Conservation (phyloP, 108 stramenopile species). For the Fistulifera solaris region DNA sequence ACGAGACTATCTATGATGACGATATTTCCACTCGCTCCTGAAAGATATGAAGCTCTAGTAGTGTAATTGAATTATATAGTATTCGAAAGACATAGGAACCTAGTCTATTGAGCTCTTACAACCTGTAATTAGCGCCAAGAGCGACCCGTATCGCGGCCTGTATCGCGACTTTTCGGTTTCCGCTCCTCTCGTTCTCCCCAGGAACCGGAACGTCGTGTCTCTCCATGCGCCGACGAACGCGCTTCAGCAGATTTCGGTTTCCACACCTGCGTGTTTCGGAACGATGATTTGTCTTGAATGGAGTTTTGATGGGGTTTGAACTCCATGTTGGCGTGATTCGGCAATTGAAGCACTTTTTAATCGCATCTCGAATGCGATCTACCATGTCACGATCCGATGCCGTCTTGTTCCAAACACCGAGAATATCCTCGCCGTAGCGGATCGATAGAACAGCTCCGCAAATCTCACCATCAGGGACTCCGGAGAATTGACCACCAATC, state of each 20-base stretch:
- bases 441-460: conserved; percentile 90
- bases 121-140: too few species aligned
- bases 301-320: conserved; percentile 71
- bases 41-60: too few species aligned
- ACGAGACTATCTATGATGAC: too few species aligned
- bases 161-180: conserved; percentile 14
- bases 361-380: conserved; percentile 70
- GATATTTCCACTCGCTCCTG: too few species aligned
- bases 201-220: conserved; percentile 31
- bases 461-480: conserved; percentile 73
- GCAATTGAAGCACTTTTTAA: conserved; percentile 80
- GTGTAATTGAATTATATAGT: too few species aligned
- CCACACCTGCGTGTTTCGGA: conserved; percentile 68
- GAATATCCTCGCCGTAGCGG: conserved; percentile 88
- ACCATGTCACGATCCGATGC: conserved; percentile 63
- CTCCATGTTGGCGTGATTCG: conserved; percentile 66
- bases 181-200: conserved; percentile 45
- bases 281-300: conserved; percentile 55
- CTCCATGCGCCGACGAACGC: conserved; percentile 7
- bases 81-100: too few species aligned
- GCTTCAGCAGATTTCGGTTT: conserved; percentile 29
- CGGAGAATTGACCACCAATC: conserved; percentile 88
- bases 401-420: conserved; percentile 88
- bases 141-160: conserved; percentile 1
- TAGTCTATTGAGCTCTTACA: too few species aligned